Evolutionary conservation across 2,329 filamentous ascomycete species (phyloP).

Genomic region (Coccinonectria pachysandricola): DNA sequence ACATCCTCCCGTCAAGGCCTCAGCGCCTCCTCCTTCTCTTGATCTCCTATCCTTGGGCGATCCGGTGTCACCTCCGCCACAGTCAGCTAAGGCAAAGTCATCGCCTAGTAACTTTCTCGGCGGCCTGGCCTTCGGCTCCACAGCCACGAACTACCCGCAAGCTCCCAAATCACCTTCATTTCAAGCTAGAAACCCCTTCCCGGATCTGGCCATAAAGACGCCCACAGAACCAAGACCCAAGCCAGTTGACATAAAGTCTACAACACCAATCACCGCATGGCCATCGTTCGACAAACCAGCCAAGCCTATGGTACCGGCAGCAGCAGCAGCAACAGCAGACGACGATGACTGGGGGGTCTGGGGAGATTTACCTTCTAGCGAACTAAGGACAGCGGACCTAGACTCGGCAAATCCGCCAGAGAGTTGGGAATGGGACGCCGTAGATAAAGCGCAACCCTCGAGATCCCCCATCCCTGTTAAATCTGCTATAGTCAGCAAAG

Average conservation of each 20-base stretch:
- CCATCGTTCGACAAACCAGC: slow-evolving; percentile 24
- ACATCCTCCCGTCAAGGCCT: slow-evolving; percentile 2
- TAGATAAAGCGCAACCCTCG: slow-evolving; percentile 21
- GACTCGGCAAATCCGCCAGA: slow-evolving; percentile 12
- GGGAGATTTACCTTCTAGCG: slow-evolving; percentile 30
- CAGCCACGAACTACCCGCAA: slow-evolving; percentile 28
- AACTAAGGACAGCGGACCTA: slow-evolving; percentile 9
- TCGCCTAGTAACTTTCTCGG: slow-evolving; percentile 23
- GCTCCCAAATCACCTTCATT: slow-evolving; percentile 43
- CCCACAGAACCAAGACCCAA: slow-evolving; percentile 25
- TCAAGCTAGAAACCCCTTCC: slow-evolving; percentile 42
- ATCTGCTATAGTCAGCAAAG: slow-evolving; percentile 5
- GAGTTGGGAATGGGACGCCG: slow-evolving; percentile 42
- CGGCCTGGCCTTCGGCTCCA: slow-evolving; percentile 19
- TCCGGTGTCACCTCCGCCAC: slow-evolving; percentile 11
- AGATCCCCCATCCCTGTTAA: too few species aligned
- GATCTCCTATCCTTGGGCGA: slow-evolving; percentile 33
- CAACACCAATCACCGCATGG: slow-evolving; percentile 36
- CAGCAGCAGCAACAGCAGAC: slow-evolving; percentile 12
- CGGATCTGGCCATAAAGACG: slow-evolving; percentile 36
- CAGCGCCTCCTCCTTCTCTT: slow-evolving; percentile 20
- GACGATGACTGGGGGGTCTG: slow-evolving; percentile 43
- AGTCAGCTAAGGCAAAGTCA: slow-evolving; percentile 11
- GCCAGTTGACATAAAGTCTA: slow-evolving; percentile 25
- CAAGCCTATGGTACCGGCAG: slow-evolving; percentile 4